A percentile compares a stretch with the other conserved stretches of the same genome.
Conservation (phyloP, 2,329 filamentous ascomycete genomes). For the Paracoccidioides brasiliensis region DNA sequence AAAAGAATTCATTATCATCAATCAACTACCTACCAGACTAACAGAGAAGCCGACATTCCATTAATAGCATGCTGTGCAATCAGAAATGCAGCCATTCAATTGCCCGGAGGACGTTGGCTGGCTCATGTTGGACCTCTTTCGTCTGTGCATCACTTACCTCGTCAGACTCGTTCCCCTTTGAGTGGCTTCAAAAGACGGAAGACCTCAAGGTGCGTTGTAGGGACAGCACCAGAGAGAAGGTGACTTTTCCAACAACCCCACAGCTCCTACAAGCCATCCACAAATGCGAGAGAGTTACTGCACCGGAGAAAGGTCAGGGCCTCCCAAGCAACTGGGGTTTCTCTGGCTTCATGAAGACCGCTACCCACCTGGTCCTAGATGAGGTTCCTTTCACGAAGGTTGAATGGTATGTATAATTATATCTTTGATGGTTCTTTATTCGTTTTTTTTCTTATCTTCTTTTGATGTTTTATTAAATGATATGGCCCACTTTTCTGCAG, state of each 20-base stretch:
- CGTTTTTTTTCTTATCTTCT: too few relatives aligned
- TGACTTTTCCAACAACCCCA: too few relatives aligned
- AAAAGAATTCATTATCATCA: too few relatives aligned
- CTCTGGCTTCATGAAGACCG: conserved; percentile 7
- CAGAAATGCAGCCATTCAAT: conserved; percentile 2
- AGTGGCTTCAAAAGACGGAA: too few relatives aligned
- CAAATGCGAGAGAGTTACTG: neutral
- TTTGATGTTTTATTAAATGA: neutral
- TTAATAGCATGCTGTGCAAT: neutral
- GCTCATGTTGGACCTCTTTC: conserved; percentile 2
- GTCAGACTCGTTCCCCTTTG: too few relatives aligned
- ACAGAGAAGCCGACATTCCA: neutral
- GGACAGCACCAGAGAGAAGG: too few relatives aligned
- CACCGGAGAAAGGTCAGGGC: conserved; percentile 2
- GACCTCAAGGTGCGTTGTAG: too few relatives aligned
- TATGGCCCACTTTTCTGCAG: neutral
- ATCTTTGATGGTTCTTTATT: too few relatives aligned
- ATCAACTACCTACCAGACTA: neutral
- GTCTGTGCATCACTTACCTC: neutral
- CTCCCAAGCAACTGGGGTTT: conserved; percentile 8
- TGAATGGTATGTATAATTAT: neutral
- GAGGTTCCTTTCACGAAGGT: conserved; percentile 3
- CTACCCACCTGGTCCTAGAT: conserved; percentile 1
- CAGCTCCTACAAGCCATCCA: too few relatives aligned
- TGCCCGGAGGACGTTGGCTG: conserved; percentile 4